Evolutionary conservation across 257 asterid species (phyloP).

Genomic region (Ilex asprella): DNA sequence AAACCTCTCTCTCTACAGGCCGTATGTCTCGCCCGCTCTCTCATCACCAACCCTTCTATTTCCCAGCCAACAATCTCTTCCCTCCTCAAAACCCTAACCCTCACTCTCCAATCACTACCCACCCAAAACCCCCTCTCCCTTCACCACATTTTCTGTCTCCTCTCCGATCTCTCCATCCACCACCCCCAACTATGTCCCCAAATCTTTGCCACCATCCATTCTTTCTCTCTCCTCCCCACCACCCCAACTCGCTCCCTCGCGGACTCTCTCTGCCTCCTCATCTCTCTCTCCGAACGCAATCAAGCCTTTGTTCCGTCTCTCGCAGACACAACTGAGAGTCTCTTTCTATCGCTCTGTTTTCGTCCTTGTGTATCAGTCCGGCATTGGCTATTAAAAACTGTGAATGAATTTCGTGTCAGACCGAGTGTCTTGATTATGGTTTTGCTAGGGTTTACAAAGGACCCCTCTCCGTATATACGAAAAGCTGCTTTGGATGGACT

Average conservation of each 20-base stretch:
- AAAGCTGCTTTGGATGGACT: slow-evolving; percentile 69
- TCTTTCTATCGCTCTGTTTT: slow-evolving; percentile 33
- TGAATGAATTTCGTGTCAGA: slow-evolving; percentile 44
- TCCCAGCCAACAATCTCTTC: slow-evolving; percentile 40
- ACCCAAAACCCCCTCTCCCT: slow-evolving; percentile 11
- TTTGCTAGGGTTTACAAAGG: slow-evolving; percentile 73
- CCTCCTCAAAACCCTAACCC: slow-evolving; percentile 35
- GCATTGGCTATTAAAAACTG: slow-evolving; percentile 57
- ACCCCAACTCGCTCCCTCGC: slow-evolving; percentile 31
- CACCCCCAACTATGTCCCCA: slow-evolving; percentile 37
- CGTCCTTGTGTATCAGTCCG: slow-evolving; percentile 48
- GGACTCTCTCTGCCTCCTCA: slow-evolving; percentile 43
- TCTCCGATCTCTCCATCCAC: slow-evolving; percentile 35
- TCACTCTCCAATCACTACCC: slow-evolving; percentile 30
- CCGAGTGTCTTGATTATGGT: slow-evolving; percentile 69
- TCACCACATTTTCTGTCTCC: slow-evolving; percentile 41
- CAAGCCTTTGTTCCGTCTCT: slow-evolving; percentile 5
- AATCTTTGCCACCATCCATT: slow-evolving; percentile 26
- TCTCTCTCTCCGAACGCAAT: slow-evolving; percentile 18
- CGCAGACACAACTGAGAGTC: neutral
- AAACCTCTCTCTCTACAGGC: slow-evolving; percentile 15
- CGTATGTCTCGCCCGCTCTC: slow-evolving; percentile 34
- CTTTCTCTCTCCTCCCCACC: slow-evolving; percentile 38
- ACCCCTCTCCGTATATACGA: slow-evolving; percentile 70
- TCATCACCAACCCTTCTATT: slow-evolving; percentile 57